A percentile compares a stretch with the other conserved stretches of the same genome.
These are phyloP conservation scores for Corchorus capsularis DNA, from an alignment of 345 rosid genomes.

Conservation along the genomic window DNA sequence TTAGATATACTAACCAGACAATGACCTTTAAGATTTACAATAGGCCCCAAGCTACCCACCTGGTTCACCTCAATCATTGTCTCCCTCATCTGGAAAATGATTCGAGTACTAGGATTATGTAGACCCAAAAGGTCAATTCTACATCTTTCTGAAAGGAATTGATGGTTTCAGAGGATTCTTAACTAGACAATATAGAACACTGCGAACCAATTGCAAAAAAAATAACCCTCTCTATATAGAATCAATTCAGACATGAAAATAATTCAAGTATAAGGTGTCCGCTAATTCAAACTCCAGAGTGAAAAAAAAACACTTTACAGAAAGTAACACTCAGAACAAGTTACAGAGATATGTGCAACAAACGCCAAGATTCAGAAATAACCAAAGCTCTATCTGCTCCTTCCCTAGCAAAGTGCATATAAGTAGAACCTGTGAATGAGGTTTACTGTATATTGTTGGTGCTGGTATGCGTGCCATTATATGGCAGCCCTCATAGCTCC, in stretches of 20 bases:
- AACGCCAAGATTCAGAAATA: not conserved
- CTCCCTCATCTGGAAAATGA: not conserved
- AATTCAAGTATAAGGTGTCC: not conserved
- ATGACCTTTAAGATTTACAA: not conserved
- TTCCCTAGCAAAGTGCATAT: constrained; percentile 13
- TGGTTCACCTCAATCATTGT: not conserved
- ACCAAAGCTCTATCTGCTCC: not conserved
- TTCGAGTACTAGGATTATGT: not conserved
- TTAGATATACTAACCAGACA: not conserved
- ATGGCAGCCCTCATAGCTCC: constrained; percentile 75
- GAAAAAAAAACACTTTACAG: not conserved
- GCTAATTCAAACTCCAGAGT: not conserved
- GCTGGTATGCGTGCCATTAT: constrained; percentile 24
- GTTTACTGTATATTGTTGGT: not conserved
- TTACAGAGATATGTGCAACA: constrained; percentile 1
- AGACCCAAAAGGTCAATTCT: not conserved
- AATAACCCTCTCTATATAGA: not conserved
- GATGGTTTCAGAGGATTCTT: not conserved
- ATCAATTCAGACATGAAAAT: constrained; percentile 12
- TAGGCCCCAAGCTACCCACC: not conserved
- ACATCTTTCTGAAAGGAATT: not conserved
- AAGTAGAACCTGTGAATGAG: constrained; percentile 16
- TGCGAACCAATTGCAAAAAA: not conserved
- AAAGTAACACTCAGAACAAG: constrained; percentile 11
- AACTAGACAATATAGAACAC: not conserved